Evolutionary conservation across 202 grass and related monocot species (phyloP).

Genomic region (Panicum hallii): DNA sequence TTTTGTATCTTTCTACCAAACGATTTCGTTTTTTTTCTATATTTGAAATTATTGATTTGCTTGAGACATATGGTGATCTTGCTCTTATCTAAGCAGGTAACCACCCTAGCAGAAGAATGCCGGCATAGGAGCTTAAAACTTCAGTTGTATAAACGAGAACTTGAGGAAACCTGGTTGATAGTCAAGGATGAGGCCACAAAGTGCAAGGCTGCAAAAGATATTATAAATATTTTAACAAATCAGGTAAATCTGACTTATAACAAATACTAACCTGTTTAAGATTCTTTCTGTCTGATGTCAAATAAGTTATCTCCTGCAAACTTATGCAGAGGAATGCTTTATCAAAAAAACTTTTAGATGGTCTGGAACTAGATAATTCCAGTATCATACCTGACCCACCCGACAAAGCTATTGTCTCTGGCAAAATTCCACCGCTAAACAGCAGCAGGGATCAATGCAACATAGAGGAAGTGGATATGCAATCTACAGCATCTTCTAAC

Average conservation of each 20-base stretch:
- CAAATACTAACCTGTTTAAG: neutral
- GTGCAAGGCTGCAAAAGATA: conserved; percentile 85
- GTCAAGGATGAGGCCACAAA: conserved; percentile 83
- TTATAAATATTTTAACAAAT: conserved; percentile 84
- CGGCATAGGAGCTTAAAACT: conserved; percentile 70
- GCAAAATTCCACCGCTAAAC: conserved; percentile 39
- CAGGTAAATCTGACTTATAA: conserved; percentile 58
- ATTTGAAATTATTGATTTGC: neutral
- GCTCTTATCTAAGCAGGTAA: conserved; percentile 57
- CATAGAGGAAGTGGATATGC: conserved; percentile 30
- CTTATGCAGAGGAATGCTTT: conserved; percentile 70
- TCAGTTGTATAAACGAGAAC: conserved; percentile 80
- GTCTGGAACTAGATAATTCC: conserved; percentile 26
- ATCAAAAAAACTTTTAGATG: conserved; percentile 61
- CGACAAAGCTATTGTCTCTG: conserved; percentile 37
- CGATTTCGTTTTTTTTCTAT: neutral
- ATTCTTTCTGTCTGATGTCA: conserved; percentile 1
- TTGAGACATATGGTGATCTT: neutral
- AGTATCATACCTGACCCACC: conserved; percentile 47
- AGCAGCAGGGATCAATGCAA: conserved; percentile 40
- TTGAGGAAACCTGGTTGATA: conserved; percentile 83
- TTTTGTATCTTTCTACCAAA: neutral
- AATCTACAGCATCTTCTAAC: conserved; percentile 26
- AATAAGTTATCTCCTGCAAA: conserved; percentile 17
- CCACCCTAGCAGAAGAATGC: conserved; percentile 75